A percentile compares a stretch with the other conserved stretches of the same genome.
phyloP scores from a whole-genome alignment of 768 basidiomycete genomes.

The Lepiota subincarnata region DNA sequence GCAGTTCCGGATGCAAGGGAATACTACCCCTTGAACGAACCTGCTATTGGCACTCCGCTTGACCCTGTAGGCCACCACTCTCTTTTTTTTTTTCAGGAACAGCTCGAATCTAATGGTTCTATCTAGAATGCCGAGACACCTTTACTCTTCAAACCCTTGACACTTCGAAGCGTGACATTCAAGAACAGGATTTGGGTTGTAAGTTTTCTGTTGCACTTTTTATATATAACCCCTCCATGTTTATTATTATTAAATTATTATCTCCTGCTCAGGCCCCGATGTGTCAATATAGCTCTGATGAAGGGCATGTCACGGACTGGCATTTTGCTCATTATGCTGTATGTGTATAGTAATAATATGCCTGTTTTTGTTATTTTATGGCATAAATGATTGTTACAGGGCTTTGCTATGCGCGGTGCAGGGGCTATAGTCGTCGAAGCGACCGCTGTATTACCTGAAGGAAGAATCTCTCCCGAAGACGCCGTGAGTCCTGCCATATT shows the following conservation, averaged over 20 bases:
- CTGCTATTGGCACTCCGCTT: no score
- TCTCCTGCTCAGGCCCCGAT: constrained; percentile 53
- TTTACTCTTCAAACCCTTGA: constrained; percentile 61
- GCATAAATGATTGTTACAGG: constrained; percentile 31
- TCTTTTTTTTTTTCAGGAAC: no score
- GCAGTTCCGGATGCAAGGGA: no score
- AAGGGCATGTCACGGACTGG: constrained; percentile 79
- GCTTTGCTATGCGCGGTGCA: constrained; percentile 66
- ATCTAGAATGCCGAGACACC: constrained; percentile 48
- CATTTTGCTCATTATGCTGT: constrained; percentile 45
- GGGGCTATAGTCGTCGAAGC: constrained; percentile 74
- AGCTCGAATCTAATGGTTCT: no score
- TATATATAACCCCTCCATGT: no score
- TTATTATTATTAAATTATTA: no score
- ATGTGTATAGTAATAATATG: no score
- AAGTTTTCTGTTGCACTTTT: no score
- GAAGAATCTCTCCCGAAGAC: constrained; percentile 75
- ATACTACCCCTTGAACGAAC: no score
- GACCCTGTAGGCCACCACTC: no score
- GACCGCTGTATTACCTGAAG: constrained; percentile 68
- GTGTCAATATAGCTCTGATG: constrained; percentile 76
- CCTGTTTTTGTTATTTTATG: no score
- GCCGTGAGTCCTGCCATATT: constrained; percentile 33
- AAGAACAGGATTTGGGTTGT: constrained; percentile 75
- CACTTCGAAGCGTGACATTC: constrained; percentile 56